phyloP scores from a whole-genome alignment of 2,329 filamentous ascomycete genomes.

The Aaosphaeria pasadenensis region DNA sequence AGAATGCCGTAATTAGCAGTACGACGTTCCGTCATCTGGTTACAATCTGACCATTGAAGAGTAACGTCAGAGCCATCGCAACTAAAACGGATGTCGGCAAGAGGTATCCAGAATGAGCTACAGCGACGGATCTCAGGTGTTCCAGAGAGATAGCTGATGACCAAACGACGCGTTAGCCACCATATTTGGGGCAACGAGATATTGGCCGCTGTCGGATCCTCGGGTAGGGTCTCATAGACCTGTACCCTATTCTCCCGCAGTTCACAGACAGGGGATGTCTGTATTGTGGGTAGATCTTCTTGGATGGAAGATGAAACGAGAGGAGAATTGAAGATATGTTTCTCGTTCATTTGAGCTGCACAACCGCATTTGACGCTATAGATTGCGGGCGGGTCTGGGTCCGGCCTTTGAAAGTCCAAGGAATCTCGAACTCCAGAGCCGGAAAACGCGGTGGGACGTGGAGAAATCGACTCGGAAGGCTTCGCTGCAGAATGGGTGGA shows the following conservation, averaged over 20 bases:
- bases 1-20: conserved; percentile 11
- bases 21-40: conserved; percentile 11
- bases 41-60: conserved; percentile 19
- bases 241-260: conserved; percentile 9
- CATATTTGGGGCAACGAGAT: conserved; percentile 7
- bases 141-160: conserved; percentile 7
- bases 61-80: conserved; percentile 4
- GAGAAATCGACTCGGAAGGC: conserved; percentile 2
- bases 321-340: conserved; percentile 13
- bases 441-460: background rate
- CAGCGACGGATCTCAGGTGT: conserved; percentile 6
- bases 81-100: conserved; percentile 11
- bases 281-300: conserved; percentile 1
- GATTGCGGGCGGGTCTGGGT: conserved; percentile 6
- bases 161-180: conserved; percentile 13
- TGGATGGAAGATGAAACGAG: conserved; percentile 1
- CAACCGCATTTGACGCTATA: conserved; percentile 11
- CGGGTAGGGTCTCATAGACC: conserved; percentile 9
- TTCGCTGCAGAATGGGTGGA: conserved; percentile 5
- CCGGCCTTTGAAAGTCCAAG: conserved; percentile 2
- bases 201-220: background rate
- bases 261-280: conserved; percentile 9
- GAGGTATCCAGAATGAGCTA: conserved; percentile 18
- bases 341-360: conserved; percentile 6
- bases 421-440: background rate